Evolutionary conservation across 768 basidiomycete genomes (phyloP), one percentile per base, ranked within the genome.

Genomic region (Naganishia friedmannii): DNA sequence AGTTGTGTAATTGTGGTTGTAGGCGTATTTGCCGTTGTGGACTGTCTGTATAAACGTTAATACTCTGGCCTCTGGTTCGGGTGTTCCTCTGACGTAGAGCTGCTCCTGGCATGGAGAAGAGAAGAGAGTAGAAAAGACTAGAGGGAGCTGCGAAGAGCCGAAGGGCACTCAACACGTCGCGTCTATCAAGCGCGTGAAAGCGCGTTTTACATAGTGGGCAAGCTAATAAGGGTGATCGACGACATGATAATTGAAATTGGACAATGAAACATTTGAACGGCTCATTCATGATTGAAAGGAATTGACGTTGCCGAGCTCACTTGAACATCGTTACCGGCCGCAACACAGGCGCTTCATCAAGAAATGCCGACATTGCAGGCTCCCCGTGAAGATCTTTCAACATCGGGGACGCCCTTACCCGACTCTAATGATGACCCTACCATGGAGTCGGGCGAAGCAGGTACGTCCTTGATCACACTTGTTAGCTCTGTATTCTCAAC

Each of bases 1-100:
- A 17, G 37, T 45, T 29, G n/a, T n/a, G 21, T 17, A 29, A 42
- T 42, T 42, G 23, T 23, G 37, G 60, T 63, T 63, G 60, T 63
- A 63, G 57, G 31, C 21, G 39, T 58, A 4, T 23, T 31, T 13
- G 9, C n/a, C 2, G 31, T 34, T 58, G 1, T 31, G 10, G 12
- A 58, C 23, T 51, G n/a, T 23, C 21, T 51, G n/a, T n/a, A n/a
- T 7, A 7, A 51, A 46, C 15, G 34, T 37, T 4, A 37, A 37
- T 37, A n/a, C n/a, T n/a, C n/a, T n/a, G n/a, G n/a, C n/a, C n/a
- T n/a, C n/a, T n/a, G n/a, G n/a, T n/a, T n/a, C n/a, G n/a, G n/a
- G n/a, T n/a, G n/a, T n/a, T n/a, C n/a, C n/a, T n/a, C n/a, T n/a
- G n/a, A n/a, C n/a, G n/a, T n/a, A n/a, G n/a, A n/a, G n/a, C n/a